Evolutionary conservation across 78 protist species (phyloP), one percentile per base, ranked within the genome.

Genomic region (Reticulomyxa filosa): DNA sequence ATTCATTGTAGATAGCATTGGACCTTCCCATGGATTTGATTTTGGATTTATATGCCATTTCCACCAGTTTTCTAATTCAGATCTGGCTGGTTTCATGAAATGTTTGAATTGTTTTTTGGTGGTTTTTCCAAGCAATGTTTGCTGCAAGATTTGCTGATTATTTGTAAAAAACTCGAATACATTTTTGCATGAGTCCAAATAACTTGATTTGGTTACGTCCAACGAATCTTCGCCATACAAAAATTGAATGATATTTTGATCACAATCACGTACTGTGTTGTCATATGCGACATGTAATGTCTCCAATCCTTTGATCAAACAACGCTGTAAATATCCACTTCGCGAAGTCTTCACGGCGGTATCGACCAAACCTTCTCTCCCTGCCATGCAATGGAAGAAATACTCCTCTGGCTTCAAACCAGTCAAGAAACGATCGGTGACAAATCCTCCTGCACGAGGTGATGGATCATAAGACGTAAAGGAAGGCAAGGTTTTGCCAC

Each of bases 351-450:
- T 96, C 35, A 96, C 95, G 0, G 99, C 99, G 13, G 99, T 96
- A 67, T 96, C 99, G 32, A 94, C 79, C 4, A 96, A 75, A 32
- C 98, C 99, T 63, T 96, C 99, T 7, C 99, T 70, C 26, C 99
- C 99, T 7, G 98, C 98, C 98, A 94, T 94, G 78, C 94, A 87
- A 72, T 97, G 99, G 90, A 97, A 93, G 72, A 72, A 93, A 72
- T 90, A 97, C 74, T 75, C 85, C 32, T 51, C 77, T 11, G 55
- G 23, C 8, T 26, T 11, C 22, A 34, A 10, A 11, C 11, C 99
- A 1, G 98, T 88, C 27, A 94, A 42, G 87, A 94, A 97, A 17
- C 99, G 84, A 42, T 79, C 87, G 48, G 65, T 52, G 26, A 94
- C 78, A 46, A 71, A 90, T 3, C 88, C 88, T 7, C 94, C 94